These are phyloP conservation scores for Papilionanthe hybrid DNA, from an alignment of 116 monocot species.

Conservation along the genomic window DNA sequence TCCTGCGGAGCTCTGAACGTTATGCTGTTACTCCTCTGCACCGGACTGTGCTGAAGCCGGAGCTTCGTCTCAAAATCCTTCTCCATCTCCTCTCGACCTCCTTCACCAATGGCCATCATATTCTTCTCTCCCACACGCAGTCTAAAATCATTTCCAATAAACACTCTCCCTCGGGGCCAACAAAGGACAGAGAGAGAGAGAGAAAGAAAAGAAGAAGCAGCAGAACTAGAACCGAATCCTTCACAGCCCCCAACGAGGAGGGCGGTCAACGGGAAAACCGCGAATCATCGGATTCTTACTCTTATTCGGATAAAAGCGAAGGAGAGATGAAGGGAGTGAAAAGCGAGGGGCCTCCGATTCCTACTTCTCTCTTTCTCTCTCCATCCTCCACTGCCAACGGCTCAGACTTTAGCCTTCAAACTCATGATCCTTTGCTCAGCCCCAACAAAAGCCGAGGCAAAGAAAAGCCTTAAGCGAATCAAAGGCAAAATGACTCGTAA, in stretches of 20 bases:
- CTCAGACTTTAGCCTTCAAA: background rate
- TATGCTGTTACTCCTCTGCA: constrained; percentile 33
- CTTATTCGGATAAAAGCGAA: constrained; percentile 14
- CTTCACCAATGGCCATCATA: constrained; percentile 29
- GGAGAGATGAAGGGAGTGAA: constrained; percentile 1
- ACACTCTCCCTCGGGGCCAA: background rate
- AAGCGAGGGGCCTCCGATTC: background rate
- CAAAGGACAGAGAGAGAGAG: background rate
- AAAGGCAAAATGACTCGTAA: background rate
- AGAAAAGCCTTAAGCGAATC: background rate
- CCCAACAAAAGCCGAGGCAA: background rate
- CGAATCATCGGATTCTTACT: constrained; percentile 22
- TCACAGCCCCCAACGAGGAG: constrained; percentile 21
- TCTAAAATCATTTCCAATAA: background rate
- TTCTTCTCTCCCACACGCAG: background rate
- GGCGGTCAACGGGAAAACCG: constrained; percentile 20
- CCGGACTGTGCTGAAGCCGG: constrained; percentile 20
- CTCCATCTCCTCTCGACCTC: constrained; percentile 40
- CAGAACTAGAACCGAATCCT: background rate
- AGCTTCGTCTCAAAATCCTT: constrained; percentile 36
- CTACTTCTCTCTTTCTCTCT: background rate
- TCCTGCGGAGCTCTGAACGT: constrained; percentile 66
- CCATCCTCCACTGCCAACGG: background rate
- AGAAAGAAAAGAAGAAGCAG: background rate
- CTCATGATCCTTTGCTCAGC: background rate